Conservation (phyloP, 768 basidiomycete genomes). For the Trametes cinnabarina region DNA sequence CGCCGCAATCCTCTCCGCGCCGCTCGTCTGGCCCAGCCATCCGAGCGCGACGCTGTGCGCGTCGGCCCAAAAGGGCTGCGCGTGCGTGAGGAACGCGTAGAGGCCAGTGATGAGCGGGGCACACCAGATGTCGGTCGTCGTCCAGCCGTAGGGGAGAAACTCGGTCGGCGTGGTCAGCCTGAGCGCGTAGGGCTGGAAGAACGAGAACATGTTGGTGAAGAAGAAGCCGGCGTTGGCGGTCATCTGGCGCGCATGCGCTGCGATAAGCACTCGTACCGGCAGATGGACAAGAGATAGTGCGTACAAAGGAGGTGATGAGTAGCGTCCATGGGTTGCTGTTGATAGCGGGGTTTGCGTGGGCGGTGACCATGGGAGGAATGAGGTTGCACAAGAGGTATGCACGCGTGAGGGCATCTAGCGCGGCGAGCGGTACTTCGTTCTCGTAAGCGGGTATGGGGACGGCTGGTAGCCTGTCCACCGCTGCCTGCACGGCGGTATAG, state of each 20-base stretch:
- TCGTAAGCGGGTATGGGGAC: conserved; percentile 50
- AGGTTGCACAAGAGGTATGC: conserved; percentile 76
- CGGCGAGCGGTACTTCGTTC: conserved; percentile 67
- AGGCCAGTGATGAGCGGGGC: conserved; percentile 75
- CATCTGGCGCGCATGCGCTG: too few relatives aligned
- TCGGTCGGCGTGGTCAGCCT: conserved; percentile 75
- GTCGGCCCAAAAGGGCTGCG: conserved; percentile 81
- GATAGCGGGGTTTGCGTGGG: conserved; percentile 48
- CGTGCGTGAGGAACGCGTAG: conserved; percentile 81
- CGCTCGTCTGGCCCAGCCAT: conserved; percentile 40
- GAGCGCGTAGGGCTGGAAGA: conserved; percentile 70
- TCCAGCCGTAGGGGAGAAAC: conserved; percentile 82
- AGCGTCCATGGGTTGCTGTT: conserved; percentile 75
- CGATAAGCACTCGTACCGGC: too few relatives aligned
- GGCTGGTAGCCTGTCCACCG: conserved; percentile 58
- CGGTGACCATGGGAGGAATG: conserved; percentile 65
- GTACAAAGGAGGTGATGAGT: conserved; percentile 66
- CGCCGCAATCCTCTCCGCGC: conserved; percentile 39
- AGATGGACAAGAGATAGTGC: conserved; percentile 26
- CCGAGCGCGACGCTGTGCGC: conserved; percentile 48
- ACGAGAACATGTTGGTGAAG: conserved; percentile 68
- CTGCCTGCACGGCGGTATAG: conserved; percentile 57
- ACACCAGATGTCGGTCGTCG: conserved; percentile 80
- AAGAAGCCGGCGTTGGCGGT: conserved; percentile 83
- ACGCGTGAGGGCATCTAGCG: conserved; percentile 79